These are phyloP conservation scores for Lizonia empirigonia DNA, from an alignment of 2,329 filamentous ascomycete genomes.

Conservation along the genomic window DNA sequence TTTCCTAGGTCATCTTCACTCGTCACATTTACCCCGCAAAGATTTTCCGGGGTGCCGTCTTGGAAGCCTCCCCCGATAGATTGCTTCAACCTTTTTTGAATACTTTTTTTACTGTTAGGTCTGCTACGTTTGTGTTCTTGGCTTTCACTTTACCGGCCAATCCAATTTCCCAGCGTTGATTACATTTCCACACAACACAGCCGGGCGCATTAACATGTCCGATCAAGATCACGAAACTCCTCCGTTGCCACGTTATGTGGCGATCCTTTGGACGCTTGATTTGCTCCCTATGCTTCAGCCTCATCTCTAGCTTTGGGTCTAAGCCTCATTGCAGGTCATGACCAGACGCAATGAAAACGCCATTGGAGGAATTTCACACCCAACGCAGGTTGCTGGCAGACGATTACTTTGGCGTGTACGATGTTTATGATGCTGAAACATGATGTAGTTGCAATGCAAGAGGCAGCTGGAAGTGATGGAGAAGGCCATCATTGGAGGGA, in stretches of 20 bases:
- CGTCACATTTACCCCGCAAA: conserved; percentile 1
- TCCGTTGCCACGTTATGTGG: conserved; percentile 7
- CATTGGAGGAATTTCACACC: conserved; percentile 8
- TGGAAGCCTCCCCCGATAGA: conserved; percentile 9
- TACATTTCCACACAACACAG: not conserved
- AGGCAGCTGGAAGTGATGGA: not conserved
- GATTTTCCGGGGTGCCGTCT: conserved; percentile 19
- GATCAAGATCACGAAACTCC: not conserved
- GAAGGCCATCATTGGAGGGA: conserved; percentile 2
- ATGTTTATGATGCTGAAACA: not conserved
- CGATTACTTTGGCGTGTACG: not conserved
- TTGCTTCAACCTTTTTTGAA: not conserved
- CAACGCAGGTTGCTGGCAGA: not conserved
- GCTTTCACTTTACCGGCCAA: not conserved
- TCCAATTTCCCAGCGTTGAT: not conserved
- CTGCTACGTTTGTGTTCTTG: not conserved
- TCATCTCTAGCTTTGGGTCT: not conserved
- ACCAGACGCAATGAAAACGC: not conserved
- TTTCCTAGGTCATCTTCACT: not conserved
- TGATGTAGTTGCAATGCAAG: not conserved
- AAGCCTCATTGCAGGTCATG: not conserved
- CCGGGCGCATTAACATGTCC: not conserved
- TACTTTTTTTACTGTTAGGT: not conserved
- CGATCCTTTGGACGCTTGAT: conserved; percentile 3
- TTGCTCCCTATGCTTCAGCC: conserved; percentile 5